Conservation (phyloP, 345 rosid genomes). For the Streptanthus diversifolius region DNA sequence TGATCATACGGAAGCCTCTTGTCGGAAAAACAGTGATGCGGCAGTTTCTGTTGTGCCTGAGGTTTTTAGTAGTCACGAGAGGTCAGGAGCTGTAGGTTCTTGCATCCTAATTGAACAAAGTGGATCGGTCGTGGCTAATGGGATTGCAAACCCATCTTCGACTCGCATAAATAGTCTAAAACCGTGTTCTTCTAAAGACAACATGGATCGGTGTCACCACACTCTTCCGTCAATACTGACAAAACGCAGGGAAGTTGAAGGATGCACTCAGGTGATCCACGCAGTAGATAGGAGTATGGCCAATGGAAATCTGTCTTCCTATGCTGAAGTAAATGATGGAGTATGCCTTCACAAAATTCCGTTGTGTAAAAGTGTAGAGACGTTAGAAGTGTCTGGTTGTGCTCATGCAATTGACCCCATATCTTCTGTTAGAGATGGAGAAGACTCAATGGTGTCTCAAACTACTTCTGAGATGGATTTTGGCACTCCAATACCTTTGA, state of each 20-base stretch:
- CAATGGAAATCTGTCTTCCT: slow-evolving; percentile 16
- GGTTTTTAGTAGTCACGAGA: slow-evolving; percentile 31
- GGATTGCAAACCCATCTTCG: slow-evolving; percentile 33
- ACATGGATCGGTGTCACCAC: slow-evolving; percentile 44
- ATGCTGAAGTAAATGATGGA: slow-evolving; percentile 23
- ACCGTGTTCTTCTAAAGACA: slow-evolving; percentile 44
- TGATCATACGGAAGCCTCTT: neutral
- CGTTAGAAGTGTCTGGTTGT: slow-evolving; percentile 9
- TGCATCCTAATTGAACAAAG: slow-evolving; percentile 35
- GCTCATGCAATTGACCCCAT: slow-evolving; percentile 17
- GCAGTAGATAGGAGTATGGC: slow-evolving; percentile 45
- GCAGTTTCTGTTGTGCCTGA: slow-evolving; percentile 22
- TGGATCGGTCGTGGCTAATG: slow-evolving; percentile 31
- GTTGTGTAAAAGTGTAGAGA: slow-evolving; percentile 14
- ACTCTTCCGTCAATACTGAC: slow-evolving; percentile 67
- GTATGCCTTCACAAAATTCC: neutral
- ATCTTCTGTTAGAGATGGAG: slow-evolving; percentile 15
- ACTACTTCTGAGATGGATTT: slow-evolving; percentile 28
- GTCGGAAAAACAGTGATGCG: slow-evolving; percentile 13
- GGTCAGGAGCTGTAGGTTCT: slow-evolving; percentile 30
- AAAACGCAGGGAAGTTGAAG: slow-evolving; percentile 60
- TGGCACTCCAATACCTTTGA: slow-evolving; percentile 1
- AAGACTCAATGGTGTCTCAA: neutral
- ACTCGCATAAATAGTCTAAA: slow-evolving; percentile 29
- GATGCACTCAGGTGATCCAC: slow-evolving; percentile 58